Base-by-base conservation (phyloP, 2,329 filamentous ascomycete species). In the Zymoseptoria tritici region DNA sequence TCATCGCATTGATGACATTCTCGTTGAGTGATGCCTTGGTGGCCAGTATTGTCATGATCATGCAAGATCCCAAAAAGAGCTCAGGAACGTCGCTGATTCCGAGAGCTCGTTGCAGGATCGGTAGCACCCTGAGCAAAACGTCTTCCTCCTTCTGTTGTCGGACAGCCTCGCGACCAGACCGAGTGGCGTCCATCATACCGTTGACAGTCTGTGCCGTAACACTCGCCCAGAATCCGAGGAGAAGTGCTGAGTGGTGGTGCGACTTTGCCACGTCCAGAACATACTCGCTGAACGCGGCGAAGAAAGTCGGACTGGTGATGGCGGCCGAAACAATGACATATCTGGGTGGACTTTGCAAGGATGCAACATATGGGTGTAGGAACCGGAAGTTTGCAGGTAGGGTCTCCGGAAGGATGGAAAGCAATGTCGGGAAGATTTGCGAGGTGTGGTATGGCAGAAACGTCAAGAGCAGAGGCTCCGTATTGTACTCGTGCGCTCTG, bases 391-490 rank as follows among this genome's bases (percentile, higher is more conserved):
- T 85, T 49, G 83, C 78, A 0, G 91, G 87, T 8, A 97, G 79
- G 19, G 80, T 84, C n/a, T 80, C 73, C 0, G 94, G 91, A 11
- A 99, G 79, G 60, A 99, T 95, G 1, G 91, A 92, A 24, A 99
- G 80, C 7, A 97, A 80, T 1, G 90, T 92, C 53, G 88, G 81
- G 73, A 99, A 99, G 13, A 90, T 85, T 5, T 89, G 89, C 31
- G 90, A 88, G 7, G 87, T 86, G 73, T 99, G 92, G 75, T 96
- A 97, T 1, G 94, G 94, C 4, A 99, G 81, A 73, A 97, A 97
- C 2, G 92, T 90, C 66, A 92, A 83, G 51, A 97, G 79, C 13
- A 96, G 78, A 36, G 82, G 83, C 3, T 84, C 79, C 3, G 90
- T 93, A 74, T 96, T 97, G 76, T 91, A 87, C 74, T 97, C 90